Base-by-base conservation (phyloP, 179 eudicot genomes). In the Nepenthes alata region DNA sequence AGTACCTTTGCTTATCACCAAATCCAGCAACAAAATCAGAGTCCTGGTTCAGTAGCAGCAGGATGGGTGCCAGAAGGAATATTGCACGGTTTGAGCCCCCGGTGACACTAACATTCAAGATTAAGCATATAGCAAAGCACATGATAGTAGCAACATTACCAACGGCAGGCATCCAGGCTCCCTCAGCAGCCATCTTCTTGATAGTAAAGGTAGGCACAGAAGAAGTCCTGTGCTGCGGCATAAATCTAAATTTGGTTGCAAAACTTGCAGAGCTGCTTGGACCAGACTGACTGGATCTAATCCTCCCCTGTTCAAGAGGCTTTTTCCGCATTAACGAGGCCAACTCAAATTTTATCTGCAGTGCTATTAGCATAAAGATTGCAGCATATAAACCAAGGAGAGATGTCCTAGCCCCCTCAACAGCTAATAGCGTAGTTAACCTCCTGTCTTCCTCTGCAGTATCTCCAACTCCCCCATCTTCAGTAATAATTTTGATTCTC, bases 111-210 rank as follows among this genome's bases (percentile, higher is more conserved):
- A 79, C 71, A 64, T 93, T 93, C 75, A 93, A 76, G 74, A 93
- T 89, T 63, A 93, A 67, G 78, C 95, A 86, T 69, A 89, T 93
- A 36, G 93, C 95, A 63, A 93, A 93, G 75, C 95, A 89, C 90
- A 93, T 80, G 13, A 87, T 74, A 6, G 97, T 87, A 49, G 97
- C 97, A 60, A 94, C 99, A 67, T 94, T 94, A 36, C 99, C 99
- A 57, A 94, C 97, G 48, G 97, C 94, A n/a, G 99, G 95, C 99
- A 94, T 94, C 99, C 99, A 94, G 10, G 96, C 91, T 47, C 99
- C 95, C 71, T 94, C 99, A 6, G 87, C 89, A 63, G 91, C 86
- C 84, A 94, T 87, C 64, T 83, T 79, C 75, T 80, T 87, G 56
- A 94, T 85, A 16, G 94, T 87, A 61, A 94, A 94, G 58, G 81